Evolutionary conservation across 305 asterid species (phyloP).

Genomic region (Rubia balearica): DNA sequence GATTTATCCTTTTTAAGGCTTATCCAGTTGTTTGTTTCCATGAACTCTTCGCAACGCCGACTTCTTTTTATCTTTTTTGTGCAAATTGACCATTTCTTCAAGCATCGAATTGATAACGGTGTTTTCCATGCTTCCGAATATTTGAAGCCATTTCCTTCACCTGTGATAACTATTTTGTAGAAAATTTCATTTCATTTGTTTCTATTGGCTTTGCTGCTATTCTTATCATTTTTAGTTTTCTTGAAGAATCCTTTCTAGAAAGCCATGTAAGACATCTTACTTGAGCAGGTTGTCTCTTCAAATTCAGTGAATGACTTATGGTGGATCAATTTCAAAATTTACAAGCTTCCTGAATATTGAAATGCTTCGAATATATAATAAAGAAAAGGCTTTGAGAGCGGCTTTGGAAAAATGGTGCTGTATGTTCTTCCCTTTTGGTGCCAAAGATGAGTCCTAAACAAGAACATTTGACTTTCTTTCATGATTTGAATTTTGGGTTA

Average conservation of each 20-base stretch:
- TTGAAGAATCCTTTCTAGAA: slow-evolving; percentile 96
- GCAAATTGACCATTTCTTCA: slow-evolving; percentile 95
- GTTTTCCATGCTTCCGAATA: slow-evolving; percentile 68
- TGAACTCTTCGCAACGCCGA: background rate
- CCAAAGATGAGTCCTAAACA: background rate
- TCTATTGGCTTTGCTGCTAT: slow-evolving; percentile 98
- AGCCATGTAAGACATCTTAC: slow-evolving; percentile 69
- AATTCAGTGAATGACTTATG: background rate
- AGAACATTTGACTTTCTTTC: background rate
- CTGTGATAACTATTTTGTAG: slow-evolving; percentile 67
- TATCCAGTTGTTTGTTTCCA: background rate
- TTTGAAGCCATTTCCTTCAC: slow-evolving; percentile 89
- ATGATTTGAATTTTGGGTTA: background rate
- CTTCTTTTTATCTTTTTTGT: slow-evolving; percentile 6
- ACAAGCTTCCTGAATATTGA: no score
- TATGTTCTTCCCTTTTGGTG: no score
- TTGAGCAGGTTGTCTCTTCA: background rate
- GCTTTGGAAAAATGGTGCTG: no score
- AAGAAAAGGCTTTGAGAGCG: no score
- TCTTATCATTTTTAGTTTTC: slow-evolving; percentile 84
- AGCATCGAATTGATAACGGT: slow-evolving; percentile 82
- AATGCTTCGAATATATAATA: no score
- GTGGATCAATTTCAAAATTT: slow-evolving; percentile 8
- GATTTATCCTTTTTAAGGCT: background rate
- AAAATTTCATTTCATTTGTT: slow-evolving; percentile 86